Evolutionary conservation across 2,329 filamentous ascomycete species (phyloP), one percentile per base, ranked within the genome.

Genomic region (Colletotrichum ledebouriae): DNA sequence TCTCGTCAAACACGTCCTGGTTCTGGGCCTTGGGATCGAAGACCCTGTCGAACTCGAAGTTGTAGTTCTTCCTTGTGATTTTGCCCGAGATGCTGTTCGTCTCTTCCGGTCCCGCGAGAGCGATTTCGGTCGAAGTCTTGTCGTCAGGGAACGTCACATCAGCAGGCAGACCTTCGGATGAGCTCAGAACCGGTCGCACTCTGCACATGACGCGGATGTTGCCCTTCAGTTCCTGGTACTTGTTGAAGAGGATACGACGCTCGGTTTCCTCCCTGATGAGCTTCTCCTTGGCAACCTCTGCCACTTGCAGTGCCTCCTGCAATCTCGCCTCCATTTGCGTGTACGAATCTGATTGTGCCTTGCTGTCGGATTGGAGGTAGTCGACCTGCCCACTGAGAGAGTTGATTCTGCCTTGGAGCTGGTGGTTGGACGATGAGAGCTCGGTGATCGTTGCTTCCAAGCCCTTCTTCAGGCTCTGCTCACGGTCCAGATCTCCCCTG

Each of bases 201-300:
- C 96, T 90, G 76, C 95, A 98, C 89, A 99, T 99, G 72, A 99
- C 96, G 20, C 96, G 92, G 75, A 99, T 99, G 76, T 99, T 99
- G 74, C 96, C 96, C 79, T 97, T 98, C 68, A 99, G 87, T 76
- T 99, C 96, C 78, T 99, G 94, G 53, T 99, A 95, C 78, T 97
- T 96, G 80, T 98, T 98, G 83, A 98, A 97, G 0, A 99, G 86
- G 73, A 97, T 95, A 22, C 96, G 89, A 13, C 96, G 89, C 58
- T 97, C 84, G 0, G 93, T 96, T 80, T 99, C 96, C 76, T 98
- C 96, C 74, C 91, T 93, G 71, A 96, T 91, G 33, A 99, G 84
- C 76, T 96, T 97, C 72, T 93, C 89, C 64, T 92, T 89, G 1
- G 92, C 90, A 41, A 88, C 85, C 34, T 92, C 89, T 1, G 91